Evolutionary conservation across 78 protist species (phyloP).

Genomic region (Planoprotostelium fungivorum): DNA sequence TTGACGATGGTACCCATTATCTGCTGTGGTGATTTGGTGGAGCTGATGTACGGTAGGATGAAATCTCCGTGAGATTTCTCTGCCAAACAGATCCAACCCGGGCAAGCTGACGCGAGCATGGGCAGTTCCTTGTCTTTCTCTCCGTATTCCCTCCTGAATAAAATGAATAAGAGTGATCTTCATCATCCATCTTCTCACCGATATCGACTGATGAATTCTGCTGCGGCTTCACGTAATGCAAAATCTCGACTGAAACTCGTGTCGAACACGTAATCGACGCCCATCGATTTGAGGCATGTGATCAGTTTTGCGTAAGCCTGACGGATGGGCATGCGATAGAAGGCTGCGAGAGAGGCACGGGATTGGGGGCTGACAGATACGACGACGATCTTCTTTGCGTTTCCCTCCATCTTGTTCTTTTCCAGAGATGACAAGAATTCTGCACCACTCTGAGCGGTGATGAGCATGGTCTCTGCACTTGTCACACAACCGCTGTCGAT

Average conservation of each 20-base stretch:
- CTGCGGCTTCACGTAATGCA: slow-evolving; percentile 61
- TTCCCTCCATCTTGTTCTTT: neutral
- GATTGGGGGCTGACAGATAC: slow-evolving; percentile 82
- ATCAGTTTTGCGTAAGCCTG: slow-evolving; percentile 8
- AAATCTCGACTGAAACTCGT: slow-evolving; percentile 57
- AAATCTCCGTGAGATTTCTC: slow-evolving; percentile 84
- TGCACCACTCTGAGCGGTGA: slow-evolving; percentile 70
- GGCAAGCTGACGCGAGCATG: slow-evolving; percentile 83
- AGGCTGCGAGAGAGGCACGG: slow-evolving; percentile 79
- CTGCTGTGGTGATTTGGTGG: slow-evolving; percentile 90
- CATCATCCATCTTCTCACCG: neutral
- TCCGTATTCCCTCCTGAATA: neutral
- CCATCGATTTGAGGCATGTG: slow-evolving; percentile 28
- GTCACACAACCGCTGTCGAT: slow-evolving; percentile 91
- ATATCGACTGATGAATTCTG: slow-evolving; percentile 60
- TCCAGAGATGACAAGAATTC: slow-evolving; percentile 42
- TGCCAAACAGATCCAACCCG: slow-evolving; percentile 95
- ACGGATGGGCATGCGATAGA: slow-evolving; percentile 15
- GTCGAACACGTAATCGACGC: slow-evolving; percentile 59
- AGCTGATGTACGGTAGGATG: slow-evolving; percentile 77
- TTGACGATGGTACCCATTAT: slow-evolving; percentile 87
- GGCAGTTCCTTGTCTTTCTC: slow-evolving; percentile 40
- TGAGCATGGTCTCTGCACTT: slow-evolving; percentile 93
- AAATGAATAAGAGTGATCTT: slow-evolving; percentile 3
- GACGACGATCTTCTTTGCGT: slow-evolving; percentile 32